Base-by-base conservation (phyloP, 805 yeast genomes). In the Hanseniaspora mollemarum region DNA sequence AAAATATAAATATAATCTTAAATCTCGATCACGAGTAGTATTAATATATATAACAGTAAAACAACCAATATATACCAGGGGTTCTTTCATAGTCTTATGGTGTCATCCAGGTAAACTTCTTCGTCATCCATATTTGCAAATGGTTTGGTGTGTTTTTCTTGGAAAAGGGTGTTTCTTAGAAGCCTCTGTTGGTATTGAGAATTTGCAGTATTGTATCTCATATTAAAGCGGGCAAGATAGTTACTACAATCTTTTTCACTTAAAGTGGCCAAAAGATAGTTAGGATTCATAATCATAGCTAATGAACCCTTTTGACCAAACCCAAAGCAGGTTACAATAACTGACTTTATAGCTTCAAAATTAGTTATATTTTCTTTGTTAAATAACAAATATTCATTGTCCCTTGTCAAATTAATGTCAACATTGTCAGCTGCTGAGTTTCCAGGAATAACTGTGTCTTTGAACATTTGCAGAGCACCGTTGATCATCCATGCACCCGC, bases 401-500 rank as follows among this genome's bases (percentile, higher is more conserved):
- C 74, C 69, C 83, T 81, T 3, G 51, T 40, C 63, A 88, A 74
- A 25, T 71, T 66, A 61, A 75, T 70, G 69, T 88, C 96, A 59
- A 88, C 76, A 66, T 88, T 88, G 68, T 88, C 96, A 54, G 96
- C 96, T 62, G 88, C 88, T 67, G 94, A 76, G 75, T 88, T 88
- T 64, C 96, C 96, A 56, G 96, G 96, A 60, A 88, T 90, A 58
- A 86, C 60, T 65, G 96, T 95, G 60, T 82, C 66, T 70, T 83
- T 81, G 67, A 88, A 74, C 59, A 86, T 78, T 72, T 88, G 96
- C 59, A 88, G 72, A 53, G 83, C 92, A 67, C 96, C 96, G 69
- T 88, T 90, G 74, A 87, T 71, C 96, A 88, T 88, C 96, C 96
- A 88, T 52, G 96, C 96, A 71, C 95, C 96, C 49, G 96, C 96